A percentile compares a stretch with the other conserved stretches of the same genome.
Conservation (phyloP, 2,329 filamentous ascomycete genomes). For the Fusarium scirpi region DNA sequence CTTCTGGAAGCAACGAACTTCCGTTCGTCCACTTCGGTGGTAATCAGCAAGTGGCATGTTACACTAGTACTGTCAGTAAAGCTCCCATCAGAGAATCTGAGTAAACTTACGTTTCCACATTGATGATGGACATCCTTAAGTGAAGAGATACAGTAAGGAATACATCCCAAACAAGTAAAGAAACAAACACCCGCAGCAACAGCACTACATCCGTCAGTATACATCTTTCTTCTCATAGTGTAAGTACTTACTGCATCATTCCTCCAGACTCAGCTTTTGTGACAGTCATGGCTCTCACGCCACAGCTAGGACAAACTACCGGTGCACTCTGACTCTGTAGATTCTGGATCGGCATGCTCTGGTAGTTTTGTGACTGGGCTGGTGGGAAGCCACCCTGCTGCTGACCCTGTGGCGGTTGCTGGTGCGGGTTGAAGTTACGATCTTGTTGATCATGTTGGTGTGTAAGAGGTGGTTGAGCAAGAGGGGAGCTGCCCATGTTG, state of each 20-base stretch:
- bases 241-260: conserved; percentile 33
- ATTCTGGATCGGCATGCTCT: conserved; percentile 27
- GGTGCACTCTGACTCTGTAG: conserved; percentile 31
- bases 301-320: conserved; percentile 39
- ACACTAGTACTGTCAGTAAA: conserved; percentile 27
- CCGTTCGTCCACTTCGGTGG: conserved; percentile 40
- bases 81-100: rapidly evolving
- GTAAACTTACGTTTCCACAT: conserved; percentile 37
- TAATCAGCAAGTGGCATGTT: conserved; percentile 35
- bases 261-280: conserved; percentile 22
- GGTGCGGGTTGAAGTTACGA: neutral
- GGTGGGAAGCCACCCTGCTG: neutral
- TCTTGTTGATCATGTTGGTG: neutral
- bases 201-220: conserved; percentile 26
- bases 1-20: conserved; percentile 27
- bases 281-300: conserved; percentile 18
- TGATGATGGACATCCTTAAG: conserved; percentile 43
- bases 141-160: conserved; percentile 34
- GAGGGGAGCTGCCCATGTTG: conserved; percentile 17
- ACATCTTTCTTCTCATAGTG: neutral
- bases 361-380: conserved; percentile 1
- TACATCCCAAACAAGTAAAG: conserved; percentile 38
- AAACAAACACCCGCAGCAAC: conserved; percentile 36
- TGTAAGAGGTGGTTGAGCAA: conserved; percentile 23
- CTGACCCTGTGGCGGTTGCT: neutral